These are phyloP conservation scores for Xylaria grammica DNA, from an alignment of 495 filamentous ascomycete species.

Conservation along the genomic window DNA sequence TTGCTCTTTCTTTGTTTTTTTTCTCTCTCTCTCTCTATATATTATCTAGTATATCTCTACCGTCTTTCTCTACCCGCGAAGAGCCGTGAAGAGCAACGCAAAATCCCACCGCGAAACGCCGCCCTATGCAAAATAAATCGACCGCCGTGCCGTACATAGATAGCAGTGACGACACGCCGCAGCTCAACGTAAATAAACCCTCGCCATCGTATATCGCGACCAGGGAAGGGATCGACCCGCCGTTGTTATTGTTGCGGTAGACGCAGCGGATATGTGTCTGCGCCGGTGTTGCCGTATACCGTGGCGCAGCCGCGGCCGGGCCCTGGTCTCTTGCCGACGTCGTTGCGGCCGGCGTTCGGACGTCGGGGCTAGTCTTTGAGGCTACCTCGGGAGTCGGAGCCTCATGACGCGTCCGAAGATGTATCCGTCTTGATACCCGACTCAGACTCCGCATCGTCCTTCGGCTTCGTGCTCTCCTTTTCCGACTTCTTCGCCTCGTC, in stretches of 20 bases:
- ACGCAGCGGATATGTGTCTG: too few species aligned
- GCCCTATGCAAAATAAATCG: conserved; percentile 13
- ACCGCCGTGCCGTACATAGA: too few species aligned
- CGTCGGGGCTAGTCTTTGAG: too few species aligned
- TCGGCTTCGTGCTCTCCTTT: conserved; percentile 23
- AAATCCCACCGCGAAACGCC: background rate
- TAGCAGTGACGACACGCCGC: too few species aligned
- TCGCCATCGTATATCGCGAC: conserved; percentile 1
- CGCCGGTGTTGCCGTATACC: too few species aligned
- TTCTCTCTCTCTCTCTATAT: too few species aligned
- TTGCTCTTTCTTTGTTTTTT: too few species aligned
- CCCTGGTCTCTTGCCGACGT: conserved; percentile 28
- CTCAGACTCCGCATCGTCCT: conserved; percentile 11
- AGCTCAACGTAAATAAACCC: background rate
- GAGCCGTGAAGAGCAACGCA: too few species aligned
- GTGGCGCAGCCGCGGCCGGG: conserved; percentile 35
- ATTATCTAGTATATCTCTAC: background rate
- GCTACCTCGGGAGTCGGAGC: too few species aligned
- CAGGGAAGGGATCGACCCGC: too few species aligned
- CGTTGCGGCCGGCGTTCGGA: conserved; percentile 6
- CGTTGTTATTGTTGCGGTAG: background rate
- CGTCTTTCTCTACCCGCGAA: background rate
- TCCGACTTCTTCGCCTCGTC: conserved; percentile 42
- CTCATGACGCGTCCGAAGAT: conserved; percentile 12
- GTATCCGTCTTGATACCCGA: conserved; percentile 14